Conservation (phyloP, 2,329 filamentous ascomycete species). For the Alternaria alternata region DNA sequence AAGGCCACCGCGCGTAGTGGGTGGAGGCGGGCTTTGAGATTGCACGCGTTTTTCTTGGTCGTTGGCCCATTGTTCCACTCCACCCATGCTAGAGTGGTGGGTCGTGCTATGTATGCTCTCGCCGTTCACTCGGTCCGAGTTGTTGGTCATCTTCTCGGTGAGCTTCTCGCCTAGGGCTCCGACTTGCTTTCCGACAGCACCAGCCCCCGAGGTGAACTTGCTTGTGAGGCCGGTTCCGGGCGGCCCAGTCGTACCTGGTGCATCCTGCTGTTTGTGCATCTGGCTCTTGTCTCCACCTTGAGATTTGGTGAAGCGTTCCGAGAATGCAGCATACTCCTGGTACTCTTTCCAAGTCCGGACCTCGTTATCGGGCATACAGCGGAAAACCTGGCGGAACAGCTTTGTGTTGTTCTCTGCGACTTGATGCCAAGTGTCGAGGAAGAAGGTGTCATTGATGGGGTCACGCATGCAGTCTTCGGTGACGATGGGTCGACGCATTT, state of each 20-base stretch:
- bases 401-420: constrained; percentile 95
- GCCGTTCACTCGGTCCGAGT: constrained; percentile 25
- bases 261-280: constrained; percentile 59
- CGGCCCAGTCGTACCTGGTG: constrained; percentile 59
- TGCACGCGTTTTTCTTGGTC: constrained; percentile 47
- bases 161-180: constrained; percentile 42
- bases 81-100: constrained; percentile 34
- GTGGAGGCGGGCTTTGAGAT: constrained; percentile 15
- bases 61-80: constrained; percentile 50
- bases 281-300: constrained; percentile 64
- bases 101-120: constrained; percentile 12
- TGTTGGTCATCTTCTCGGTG: constrained; percentile 37
- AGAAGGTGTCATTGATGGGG: constrained; percentile 82
- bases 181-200: constrained; percentile 34
- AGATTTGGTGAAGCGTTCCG: constrained; percentile 75
- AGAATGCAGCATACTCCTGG: constrained; percentile 81
- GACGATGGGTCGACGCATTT: constrained; percentile 77
- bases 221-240: constrained; percentile 52
- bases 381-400: constrained; percentile 90
- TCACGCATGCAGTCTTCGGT: constrained; percentile 95
- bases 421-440: constrained; percentile 85
- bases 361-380: constrained; percentile 95
- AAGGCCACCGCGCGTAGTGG: constrained; percentile 15
- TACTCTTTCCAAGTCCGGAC: constrained; percentile 95
- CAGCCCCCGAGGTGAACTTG: constrained; percentile 32